Base-by-base conservation (phyloP, 1,139 yeast genomes). In the Magnusiomyces ingens region DNA sequence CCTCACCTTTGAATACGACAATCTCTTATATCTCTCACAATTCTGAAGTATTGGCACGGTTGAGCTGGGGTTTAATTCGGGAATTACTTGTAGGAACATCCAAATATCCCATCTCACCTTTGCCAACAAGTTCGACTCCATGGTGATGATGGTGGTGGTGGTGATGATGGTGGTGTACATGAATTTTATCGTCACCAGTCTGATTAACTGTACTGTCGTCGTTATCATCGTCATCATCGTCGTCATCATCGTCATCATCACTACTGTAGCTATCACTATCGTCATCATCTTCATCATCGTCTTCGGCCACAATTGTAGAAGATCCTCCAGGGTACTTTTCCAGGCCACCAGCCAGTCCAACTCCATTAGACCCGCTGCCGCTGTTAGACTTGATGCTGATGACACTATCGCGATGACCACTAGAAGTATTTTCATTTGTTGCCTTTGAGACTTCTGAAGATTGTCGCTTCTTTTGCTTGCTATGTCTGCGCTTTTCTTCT, bases 211-310 rank as follows among this genome's bases (percentile, higher is more conserved):
- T 22, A n/a, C 19, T 29, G n/a, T 36, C 40, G 40, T 36, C 17
- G n/a, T 44, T 36, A 12, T 26, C 45, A 10, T 35, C 37, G 18
- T 46, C 49, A 3, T 49, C 53, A 19, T 47, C 45, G 18, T 49
- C 49, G 13, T 46, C 50, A 22, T 51, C 54, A 22, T 48, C 52
- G 17, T 51, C 52, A 3, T 51, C 56, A 18, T 49, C 53, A 26
- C 42, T 47, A 13, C 45, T 52, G 18, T 48, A 51, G 19, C 17
- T 49, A 2, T 48, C 51, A 8, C 45, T 51, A 36, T 50, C 48
- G n/a, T 50, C 50, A 18, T 21, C 56, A 21, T 50, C 53, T 17
- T n/a, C 49, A 11, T 40, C 45, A 4, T 44, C 49, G 10, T 26
- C 37, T 21, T 21, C 26, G 11, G 38, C 26, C 12, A 41, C 26